Base-by-base conservation (phyloP, 176 grass and related monocot genomes). In the Rhynchospora tenuis region DNA sequence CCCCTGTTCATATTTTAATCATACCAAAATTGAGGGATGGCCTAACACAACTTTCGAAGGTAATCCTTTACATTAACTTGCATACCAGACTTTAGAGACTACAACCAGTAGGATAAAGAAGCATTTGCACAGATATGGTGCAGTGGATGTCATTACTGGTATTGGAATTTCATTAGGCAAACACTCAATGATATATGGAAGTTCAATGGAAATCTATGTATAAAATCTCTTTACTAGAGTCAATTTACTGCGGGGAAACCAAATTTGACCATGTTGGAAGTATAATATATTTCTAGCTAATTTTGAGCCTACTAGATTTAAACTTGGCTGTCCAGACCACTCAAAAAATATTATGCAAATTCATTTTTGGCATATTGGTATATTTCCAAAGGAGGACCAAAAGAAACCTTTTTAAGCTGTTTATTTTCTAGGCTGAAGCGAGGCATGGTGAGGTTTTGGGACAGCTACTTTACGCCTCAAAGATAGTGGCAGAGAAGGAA, bases 401-500 rank as follows among this genome's bases (percentile, higher is more conserved):
- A 43, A 31, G 13, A 33, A 24, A 43, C 6, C 54, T 85, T 38
- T 70, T 50, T 80, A 45, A 71, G 15, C 11, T 23, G 23, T 31
- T 13, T 48, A 38, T 17, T 54, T 58, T 81, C 15, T 84, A 98
- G 95, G 95, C 95, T 79, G 90, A 98, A 85, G 86, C 86, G 42
- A 93, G 89, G 78, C 92, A 94, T 93, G 31, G 50, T 52, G 89
- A 94, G 50, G 87, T 98, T 89, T 86, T 98, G 74, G 90, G 95
- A 2, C 88, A 92, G 24, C 92, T 94, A 81, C 95, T 98, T 69
- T 94, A 90, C 16, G 86, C 86, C 1, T 89, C 89, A 0, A 98
- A 93, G 83, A 63, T 98, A 57, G 95, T 98, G 31, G 95, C 92
- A 0, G 90, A 93, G 84, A 98, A 98, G 79, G 95, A 94, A 94